Percentiles rank a stretch among this genome's conserved stretches.
Evolutionary conservation across 345 rosid genomes (phyloP).

Genomic region (Arabidopsis arenosa): DNA sequence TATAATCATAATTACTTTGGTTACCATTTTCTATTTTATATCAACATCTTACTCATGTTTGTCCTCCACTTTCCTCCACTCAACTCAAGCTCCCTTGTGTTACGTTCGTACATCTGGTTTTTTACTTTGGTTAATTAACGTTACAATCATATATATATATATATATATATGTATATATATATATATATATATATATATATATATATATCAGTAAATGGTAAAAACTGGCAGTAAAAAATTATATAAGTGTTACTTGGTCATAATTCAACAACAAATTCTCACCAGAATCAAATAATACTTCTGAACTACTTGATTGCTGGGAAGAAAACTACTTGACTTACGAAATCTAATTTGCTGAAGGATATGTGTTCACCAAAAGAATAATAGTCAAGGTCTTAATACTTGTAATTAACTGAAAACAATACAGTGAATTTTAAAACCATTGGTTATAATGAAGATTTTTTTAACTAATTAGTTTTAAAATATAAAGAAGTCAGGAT

Average conservation of each 20-base stretch:
- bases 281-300: not conserved
- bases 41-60: constrained; percentile 34
- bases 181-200: too few relatives aligned
- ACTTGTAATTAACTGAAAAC: not conserved
- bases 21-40: constrained; percentile 3
- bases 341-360: constrained; percentile 1
- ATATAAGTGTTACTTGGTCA: not conserved
- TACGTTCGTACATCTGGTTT: constrained; percentile 6
- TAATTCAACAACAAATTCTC: not conserved
- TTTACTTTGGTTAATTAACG: not conserved
- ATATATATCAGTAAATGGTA: too few relatives aligned
- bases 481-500: not conserved
- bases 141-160: too few relatives aligned
- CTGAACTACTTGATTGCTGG: not conserved
- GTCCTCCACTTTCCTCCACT: constrained; percentile 34
- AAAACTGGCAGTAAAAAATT: too few relatives aligned
- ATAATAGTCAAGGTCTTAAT: not conserved
- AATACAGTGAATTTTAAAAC: not conserved
- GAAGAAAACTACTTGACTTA: not conserved
- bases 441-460: not conserved
- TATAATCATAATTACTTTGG: constrained; percentile 28
- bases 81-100: not conserved
- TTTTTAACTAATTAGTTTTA: not conserved
- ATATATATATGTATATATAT: too few relatives aligned
- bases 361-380: constrained; percentile 14